Evolutionary conservation across 495 filamentous ascomycete genomes (phyloP), one percentile per base, ranked within the genome.

Genomic region (Zalerion maritima): DNA sequence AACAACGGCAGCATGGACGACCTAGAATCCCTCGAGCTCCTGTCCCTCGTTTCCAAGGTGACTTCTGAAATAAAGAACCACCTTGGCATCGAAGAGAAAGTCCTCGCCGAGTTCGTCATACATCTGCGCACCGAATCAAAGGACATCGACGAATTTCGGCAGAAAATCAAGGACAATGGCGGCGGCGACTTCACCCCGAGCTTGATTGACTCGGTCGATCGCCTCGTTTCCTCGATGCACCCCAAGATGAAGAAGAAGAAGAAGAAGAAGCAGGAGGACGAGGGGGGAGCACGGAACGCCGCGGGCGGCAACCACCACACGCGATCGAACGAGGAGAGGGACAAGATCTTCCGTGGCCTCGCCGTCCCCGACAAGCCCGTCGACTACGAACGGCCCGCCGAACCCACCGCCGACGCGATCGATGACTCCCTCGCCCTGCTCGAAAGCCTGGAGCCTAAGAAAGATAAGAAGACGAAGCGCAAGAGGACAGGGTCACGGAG

Each of bases 31-130:
- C 73, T 97, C 39, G 89, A 97, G 60, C 63, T 91, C 37, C 72
- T 96, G 35, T 91, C 83, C 37, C 72, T 97, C 34, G 85, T 96
- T 37, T 86, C 82, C 25, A 92, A 87, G 54, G 82, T 97, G 41
- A 93, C 83, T 20, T 83, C 76, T 18, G 89, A 97, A 58, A 62
- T 96, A 24, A 77, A 84, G 41, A 97, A 97, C 54, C 81, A 97
- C 56, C 55, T 97, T 31, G 84, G 87, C 18, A 75, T 94, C 45
- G 79, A 63, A 52, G 87, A 97, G 49, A 94, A 92, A 58, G 93
- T 83, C 1, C 62, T 96, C 11, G 85, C 89, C 28, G 89, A 96
- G 52, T 97, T 91, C 49, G 68, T 96, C 32, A 94, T 97, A 41
- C 81, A 75, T 36, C 81, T 91, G 41, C 82, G 92, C 42, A 47